Evolutionary conservation across 1,139 yeast genomes (phyloP).

Genomic region (Petasospora rhodanensis): DNA sequence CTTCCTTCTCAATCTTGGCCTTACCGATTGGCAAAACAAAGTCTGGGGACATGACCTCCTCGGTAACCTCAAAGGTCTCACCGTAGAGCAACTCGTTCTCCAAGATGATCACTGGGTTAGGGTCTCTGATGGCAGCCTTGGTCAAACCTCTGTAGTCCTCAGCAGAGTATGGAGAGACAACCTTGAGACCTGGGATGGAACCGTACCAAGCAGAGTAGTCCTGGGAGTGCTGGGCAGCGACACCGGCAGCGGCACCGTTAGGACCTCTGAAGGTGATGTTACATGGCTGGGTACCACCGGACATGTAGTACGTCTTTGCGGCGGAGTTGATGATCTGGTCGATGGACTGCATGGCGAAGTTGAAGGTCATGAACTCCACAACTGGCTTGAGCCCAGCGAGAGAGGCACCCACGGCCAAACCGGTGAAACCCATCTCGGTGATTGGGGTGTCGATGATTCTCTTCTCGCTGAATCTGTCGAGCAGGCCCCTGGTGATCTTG

Average conservation of each 20-base stretch:
- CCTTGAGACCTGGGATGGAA: slow-evolving; percentile 96
- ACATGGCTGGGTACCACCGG: slow-evolving; percentile 98
- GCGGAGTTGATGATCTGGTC: slow-evolving; percentile 98
- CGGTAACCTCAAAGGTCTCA: slow-evolving; percentile 84
- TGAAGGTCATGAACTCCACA: slow-evolving; percentile 98
- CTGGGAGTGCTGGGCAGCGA: slow-evolving; percentile 98
- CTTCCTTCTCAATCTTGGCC: slow-evolving; percentile 92
- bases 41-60: slow-evolving; percentile 85
- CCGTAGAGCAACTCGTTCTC: slow-evolving; percentile 96
- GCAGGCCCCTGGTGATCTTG: slow-evolving; percentile 90
- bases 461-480: slow-evolving; percentile 96
- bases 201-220: slow-evolving; percentile 98
- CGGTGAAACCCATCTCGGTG: slow-evolving; percentile 99
- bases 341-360: slow-evolving; percentile 99
- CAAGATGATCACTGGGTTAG: slow-evolving; percentile 93
- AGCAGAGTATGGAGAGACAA: slow-evolving; percentile 89
- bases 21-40: slow-evolving; percentile 90
- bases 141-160: slow-evolving; percentile 95
- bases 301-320: slow-evolving; percentile 97
- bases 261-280: slow-evolving; percentile 98
- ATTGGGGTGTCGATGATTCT: slow-evolving; percentile 97
- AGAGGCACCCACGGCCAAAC: slow-evolving; percentile 96
- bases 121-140: slow-evolving; percentile 96
- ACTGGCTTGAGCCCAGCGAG: slow-evolving; percentile 95
- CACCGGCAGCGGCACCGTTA: slow-evolving; percentile 99